These are phyloP conservation scores for Apiotrichum laibachii DNA, from an alignment of 1,284 basidiomycete species.

Conservation along the genomic window DNA sequence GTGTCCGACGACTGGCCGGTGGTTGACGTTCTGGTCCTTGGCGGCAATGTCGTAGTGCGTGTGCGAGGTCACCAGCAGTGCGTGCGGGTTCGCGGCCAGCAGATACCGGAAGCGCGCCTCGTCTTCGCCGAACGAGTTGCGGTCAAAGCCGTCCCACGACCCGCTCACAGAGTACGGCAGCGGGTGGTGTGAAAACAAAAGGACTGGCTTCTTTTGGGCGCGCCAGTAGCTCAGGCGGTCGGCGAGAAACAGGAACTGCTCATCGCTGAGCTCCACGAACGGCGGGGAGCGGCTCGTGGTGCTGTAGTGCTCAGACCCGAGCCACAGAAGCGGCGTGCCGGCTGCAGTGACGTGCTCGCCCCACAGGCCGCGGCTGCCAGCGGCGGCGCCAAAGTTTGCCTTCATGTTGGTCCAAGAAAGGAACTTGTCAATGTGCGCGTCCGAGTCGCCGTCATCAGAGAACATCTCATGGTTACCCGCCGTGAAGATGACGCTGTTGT, in stretches of 20 bases:
- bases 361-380: slow-evolving; percentile 2
- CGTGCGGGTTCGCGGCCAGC: slow-evolving; percentile 10
- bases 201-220: not conserved
- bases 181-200: slow-evolving; percentile 7
- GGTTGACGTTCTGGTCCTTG: slow-evolving; percentile 6
- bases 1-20: slow-evolving; percentile 3
- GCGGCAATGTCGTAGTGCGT: slow-evolving; percentile 7
- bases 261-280: slow-evolving; percentile 2
- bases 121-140: slow-evolving; percentile 1
- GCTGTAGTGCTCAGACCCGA: slow-evolving; percentile 1
- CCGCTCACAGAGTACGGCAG: slow-evolving; percentile 3
- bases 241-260: slow-evolving; percentile 8
- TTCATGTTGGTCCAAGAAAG: slow-evolving; percentile 1
- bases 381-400: not conserved
- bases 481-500: not conserved
- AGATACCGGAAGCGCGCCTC: slow-evolving; percentile 5
- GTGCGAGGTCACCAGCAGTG: slow-evolving; percentile 3
- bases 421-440: slow-evolving; percentile 1
- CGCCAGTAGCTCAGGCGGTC: slow-evolving; percentile 1
- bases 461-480: slow-evolving; percentile 10
- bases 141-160: not conserved
- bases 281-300: not conserved
- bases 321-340: slow-evolving; percentile 7
- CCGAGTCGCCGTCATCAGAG: not conserved
- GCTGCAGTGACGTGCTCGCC: slow-evolving; percentile 4